Evolutionary conservation across 2,329 filamentous ascomycete genomes (phyloP), one percentile per base, ranked within the genome.

Genomic region (Phaeosphaeria sp.): DNA sequence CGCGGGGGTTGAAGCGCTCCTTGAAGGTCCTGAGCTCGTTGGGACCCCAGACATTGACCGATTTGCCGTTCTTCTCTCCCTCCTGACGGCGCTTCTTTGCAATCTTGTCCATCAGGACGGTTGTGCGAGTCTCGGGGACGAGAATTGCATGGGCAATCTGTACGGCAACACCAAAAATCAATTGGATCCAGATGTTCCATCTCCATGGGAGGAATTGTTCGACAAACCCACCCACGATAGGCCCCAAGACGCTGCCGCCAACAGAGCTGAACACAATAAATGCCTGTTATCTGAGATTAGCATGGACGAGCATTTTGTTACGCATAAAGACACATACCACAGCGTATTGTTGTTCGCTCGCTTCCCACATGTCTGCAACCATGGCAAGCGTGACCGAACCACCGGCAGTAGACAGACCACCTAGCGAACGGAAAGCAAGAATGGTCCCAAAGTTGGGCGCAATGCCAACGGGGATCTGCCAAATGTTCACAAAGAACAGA

Each of bases 111-210:
- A 96, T 88, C 80, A 95, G 83, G 59, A 93, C 85, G 4, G 89
- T 92, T 0, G 87, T 85, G 52, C 91, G 84, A 0, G 92, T 95
- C 76, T 95, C 92, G 1, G 91, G 91, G 1, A 95, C 91, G 2
- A 87, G 80, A 56, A 90, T 70, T 50, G 89, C 79, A 72, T 93
- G 90, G 6, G 90, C 71, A 4, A 86, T 46, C 71, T 94, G 91
- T 2, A 92, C 86, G 33, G 86, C 82, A 9, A 78, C 89, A 22
- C 92, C 91, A 56, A 95, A 89, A 67, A 94, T 92, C 62, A 95
- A 84, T 76, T 93, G 90, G 58, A 94, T 90, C 91, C 92, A 95
- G 73, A 94, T 93, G 54, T 84, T 87, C 89, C 89, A 93, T 63
- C 85, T 84, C 91, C 91, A 95, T 1, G 87, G 82, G 0, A 90